Conservation (phyloP, 306 rosid species). For the Dalbergia oliveri region DNA sequence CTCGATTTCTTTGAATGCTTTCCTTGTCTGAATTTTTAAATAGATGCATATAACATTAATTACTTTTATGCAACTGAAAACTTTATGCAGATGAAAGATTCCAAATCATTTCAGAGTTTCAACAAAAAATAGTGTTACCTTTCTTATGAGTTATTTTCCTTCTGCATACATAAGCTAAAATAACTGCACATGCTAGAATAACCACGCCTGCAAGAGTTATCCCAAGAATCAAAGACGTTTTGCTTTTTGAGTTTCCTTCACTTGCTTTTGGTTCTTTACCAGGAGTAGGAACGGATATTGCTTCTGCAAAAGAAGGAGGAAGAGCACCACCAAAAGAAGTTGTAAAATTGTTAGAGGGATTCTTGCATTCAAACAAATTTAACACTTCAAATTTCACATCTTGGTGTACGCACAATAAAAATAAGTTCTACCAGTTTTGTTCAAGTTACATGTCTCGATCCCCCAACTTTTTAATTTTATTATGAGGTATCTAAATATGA, state of each 20-base stretch:
- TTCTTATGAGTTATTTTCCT: conserved; percentile 18
- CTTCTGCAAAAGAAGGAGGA: too few relatives aligned
- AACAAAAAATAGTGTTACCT: conserved; percentile 18
- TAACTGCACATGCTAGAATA: background rate
- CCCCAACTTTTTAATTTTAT: too few relatives aligned
- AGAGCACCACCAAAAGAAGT: background rate
- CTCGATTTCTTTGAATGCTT: conserved; percentile 1
- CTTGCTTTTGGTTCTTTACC: background rate
- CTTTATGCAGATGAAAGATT: background rate
- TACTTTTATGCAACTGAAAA: background rate
- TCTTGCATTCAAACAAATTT: too few relatives aligned
- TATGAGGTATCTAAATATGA: too few relatives aligned
- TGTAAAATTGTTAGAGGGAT: background rate
- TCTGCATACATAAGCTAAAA: conserved; percentile 1
- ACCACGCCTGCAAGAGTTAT: background rate
- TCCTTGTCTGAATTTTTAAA: conserved; percentile 20
- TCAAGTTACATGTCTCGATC: too few relatives aligned
- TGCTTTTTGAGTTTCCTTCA: background rate
- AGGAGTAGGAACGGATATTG: background rate
- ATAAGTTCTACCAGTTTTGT: too few relatives aligned
- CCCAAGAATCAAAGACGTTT: background rate
- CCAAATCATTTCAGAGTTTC: background rate
- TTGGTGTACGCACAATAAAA: too few relatives aligned
- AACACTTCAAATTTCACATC: too few relatives aligned
- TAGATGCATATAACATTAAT: background rate